These are phyloP conservation scores for Leccinellum rugosiceps DNA, from an alignment of 768 basidiomycete genomes.

Conservation along the genomic window DNA sequence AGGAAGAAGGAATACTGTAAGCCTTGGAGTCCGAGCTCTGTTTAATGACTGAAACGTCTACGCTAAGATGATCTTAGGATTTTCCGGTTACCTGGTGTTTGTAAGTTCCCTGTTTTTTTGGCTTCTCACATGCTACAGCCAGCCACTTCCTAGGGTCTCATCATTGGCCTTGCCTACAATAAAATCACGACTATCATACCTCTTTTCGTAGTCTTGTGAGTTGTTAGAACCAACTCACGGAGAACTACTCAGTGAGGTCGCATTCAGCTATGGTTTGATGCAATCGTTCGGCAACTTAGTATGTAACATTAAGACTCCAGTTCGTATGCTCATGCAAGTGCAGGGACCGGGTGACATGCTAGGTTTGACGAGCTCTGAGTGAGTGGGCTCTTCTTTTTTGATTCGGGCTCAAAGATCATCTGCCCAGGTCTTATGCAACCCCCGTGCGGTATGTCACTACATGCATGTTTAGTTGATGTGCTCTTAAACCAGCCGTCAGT, in stretches of 20 bases:
- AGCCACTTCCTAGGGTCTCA: conserved; percentile 37
- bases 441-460: conserved; percentile 46
- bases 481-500: conserved; percentile 25
- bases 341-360: conserved; percentile 74
- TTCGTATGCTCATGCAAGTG: conserved; percentile 7
- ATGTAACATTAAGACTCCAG: conserved; percentile 9
- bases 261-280: conserved; percentile 62
- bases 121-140: not conserved
- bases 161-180: conserved; percentile 58
- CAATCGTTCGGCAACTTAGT: conserved; percentile 69
- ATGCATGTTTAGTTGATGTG: not conserved
- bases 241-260: not conserved
- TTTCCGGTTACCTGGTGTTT: conserved; percentile 65
- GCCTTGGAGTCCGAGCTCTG: conserved; percentile 12
- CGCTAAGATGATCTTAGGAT: conserved; percentile 60
- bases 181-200: conserved; percentile 60
- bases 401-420: conserved; percentile 2
- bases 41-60: conserved; percentile 3
- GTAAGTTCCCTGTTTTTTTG: conserved; percentile 29
- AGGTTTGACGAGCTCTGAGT: conserved; percentile 65
- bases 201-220: conserved; percentile 67
- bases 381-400: conserved; percentile 24
- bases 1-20: conserved; percentile 56
- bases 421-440: conserved; percentile 55
- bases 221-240: not conserved